These are phyloP conservation scores for Trypethelium eluteriae DNA, from an alignment of 495 filamentous ascomycete genomes.

Conservation along the genomic window DNA sequence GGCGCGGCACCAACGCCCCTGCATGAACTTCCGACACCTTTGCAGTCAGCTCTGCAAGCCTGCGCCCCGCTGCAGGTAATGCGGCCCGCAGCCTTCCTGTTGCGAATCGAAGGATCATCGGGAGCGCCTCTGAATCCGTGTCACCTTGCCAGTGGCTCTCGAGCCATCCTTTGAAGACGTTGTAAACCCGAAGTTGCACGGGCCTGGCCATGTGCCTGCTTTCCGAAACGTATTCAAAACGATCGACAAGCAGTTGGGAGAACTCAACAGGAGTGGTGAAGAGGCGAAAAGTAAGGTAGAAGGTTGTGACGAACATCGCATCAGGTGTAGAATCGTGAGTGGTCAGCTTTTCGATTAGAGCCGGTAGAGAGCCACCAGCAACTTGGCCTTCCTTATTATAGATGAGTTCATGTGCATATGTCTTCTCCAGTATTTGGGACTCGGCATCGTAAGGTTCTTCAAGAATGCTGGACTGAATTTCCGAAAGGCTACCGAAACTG, in stretches of 20 bases:
- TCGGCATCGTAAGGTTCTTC: slow-evolving; percentile 74
- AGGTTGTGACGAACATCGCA: slow-evolving; percentile 84
- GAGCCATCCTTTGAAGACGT: slow-evolving; percentile 93
- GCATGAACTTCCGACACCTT: slow-evolving; percentile 67
- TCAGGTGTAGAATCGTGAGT: slow-evolving; percentile 90
- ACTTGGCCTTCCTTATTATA: slow-evolving; percentile 93
- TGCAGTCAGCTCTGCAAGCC: slow-evolving; percentile 66
- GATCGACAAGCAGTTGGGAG: slow-evolving; percentile 71
- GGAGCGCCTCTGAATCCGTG: slow-evolving; percentile 65
- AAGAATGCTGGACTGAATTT: slow-evolving; percentile 36
- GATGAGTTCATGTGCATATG: slow-evolving; percentile 80
- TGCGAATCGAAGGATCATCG: slow-evolving; percentile 71
- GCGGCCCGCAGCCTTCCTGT: slow-evolving; percentile 56
- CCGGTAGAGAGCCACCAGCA: slow-evolving; percentile 83
- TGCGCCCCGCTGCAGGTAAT: slow-evolving; percentile 69
- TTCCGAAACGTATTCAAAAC: slow-evolving; percentile 86
- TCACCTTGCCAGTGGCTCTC: slow-evolving; percentile 91
- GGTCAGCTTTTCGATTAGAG: slow-evolving; percentile 87
- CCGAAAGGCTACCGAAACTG: slow-evolving; percentile 36
- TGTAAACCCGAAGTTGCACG: slow-evolving; percentile 86
- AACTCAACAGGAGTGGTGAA: slow-evolving; percentile 79
- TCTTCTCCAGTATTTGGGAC: slow-evolving; percentile 72
- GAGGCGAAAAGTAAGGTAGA: slow-evolving; percentile 94
- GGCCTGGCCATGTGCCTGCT: slow-evolving; percentile 63
- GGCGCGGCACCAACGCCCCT: slow-evolving; percentile 72